Percentiles rank a stretch among this genome's conserved stretches.
These are phyloP conservation scores for Phaffomyces opuntiae DNA, from an alignment of 805 yeast genomes.

Conservation along the genomic window DNA sequence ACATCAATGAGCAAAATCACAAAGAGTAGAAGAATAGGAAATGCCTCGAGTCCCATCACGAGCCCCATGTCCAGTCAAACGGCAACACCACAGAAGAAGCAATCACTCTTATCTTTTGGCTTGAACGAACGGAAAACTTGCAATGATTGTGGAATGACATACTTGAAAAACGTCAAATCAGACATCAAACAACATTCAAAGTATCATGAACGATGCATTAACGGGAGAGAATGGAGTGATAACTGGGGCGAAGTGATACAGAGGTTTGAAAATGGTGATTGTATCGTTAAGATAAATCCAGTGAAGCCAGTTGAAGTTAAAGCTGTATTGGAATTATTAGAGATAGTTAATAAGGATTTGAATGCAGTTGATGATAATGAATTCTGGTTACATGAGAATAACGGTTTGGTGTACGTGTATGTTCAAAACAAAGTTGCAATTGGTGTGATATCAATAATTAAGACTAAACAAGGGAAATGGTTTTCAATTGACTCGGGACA, in stretches of 20 bases:
- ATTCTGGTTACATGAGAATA: slow-evolving; percentile 29
- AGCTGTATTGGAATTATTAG: slow-evolving; percentile 35
- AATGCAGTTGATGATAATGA: slow-evolving; percentile 49
- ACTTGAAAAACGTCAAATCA: slow-evolving; percentile 29
- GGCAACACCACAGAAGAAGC: slow-evolving; percentile 5
- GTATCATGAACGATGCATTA: slow-evolving; percentile 42
- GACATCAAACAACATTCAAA: slow-evolving; percentile 43
- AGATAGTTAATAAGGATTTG: slow-evolving; percentile 51
- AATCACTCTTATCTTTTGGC: slow-evolving; percentile 14
- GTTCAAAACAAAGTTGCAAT: slow-evolving; percentile 40
- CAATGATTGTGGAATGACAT: slow-evolving; percentile 48
- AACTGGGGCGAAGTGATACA: slow-evolving; percentile 27
- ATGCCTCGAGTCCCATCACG: slow-evolving; percentile 10
- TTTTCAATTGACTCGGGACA: slow-evolving; percentile 45
- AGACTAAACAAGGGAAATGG: slow-evolving; percentile 46
- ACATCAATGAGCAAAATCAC: too few species aligned
- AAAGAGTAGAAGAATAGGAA: too few species aligned
- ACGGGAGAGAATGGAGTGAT: slow-evolving; percentile 44
- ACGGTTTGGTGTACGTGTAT: slow-evolving; percentile 45
- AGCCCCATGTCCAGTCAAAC: slow-evolving; percentile 11
- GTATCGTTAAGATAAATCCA: slow-evolving; percentile 31
- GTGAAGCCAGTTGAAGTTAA: slow-evolving; percentile 25
- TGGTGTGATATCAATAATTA: slow-evolving; percentile 51
- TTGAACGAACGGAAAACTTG: slow-evolving; percentile 29
- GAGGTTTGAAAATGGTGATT: slow-evolving; percentile 14